phyloP scores from a whole-genome alignment of 345 rosid genomes.

The Clausena lansium region DNA sequence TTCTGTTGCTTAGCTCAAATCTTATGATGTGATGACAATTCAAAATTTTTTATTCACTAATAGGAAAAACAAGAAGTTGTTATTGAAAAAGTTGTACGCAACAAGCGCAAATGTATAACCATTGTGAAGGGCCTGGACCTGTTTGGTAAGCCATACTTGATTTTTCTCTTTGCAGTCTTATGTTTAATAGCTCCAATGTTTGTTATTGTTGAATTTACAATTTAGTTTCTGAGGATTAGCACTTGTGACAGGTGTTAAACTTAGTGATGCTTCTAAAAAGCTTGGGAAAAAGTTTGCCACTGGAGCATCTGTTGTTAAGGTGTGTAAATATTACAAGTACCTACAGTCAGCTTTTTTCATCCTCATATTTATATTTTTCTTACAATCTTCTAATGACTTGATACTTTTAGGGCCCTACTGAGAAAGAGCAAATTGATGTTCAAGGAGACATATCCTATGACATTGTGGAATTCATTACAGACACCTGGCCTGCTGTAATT shows the following conservation, averaged over 20 bases:
- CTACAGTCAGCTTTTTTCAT: slow-evolving; percentile 2
- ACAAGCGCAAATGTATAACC: slow-evolving; percentile 93
- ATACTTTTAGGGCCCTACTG: slow-evolving; percentile 81
- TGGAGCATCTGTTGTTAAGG: slow-evolving; percentile 98
- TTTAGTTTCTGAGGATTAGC: slow-evolving; percentile 12
- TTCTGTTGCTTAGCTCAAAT: background rate
- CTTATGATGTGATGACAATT: background rate
- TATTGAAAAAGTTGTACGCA: slow-evolving; percentile 85
- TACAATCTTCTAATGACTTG: slow-evolving; percentile 1
- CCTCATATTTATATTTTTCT: slow-evolving; percentile 5
- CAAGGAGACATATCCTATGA: slow-evolving; percentile 95
- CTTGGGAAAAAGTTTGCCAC: slow-evolving; percentile 98
- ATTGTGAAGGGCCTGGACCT: slow-evolving; percentile 89
- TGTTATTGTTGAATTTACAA: background rate
- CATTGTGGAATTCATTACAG: slow-evolving; percentile 79
- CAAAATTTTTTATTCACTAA: background rate
- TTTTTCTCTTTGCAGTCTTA: slow-evolving; percentile 9
- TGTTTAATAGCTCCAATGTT: background rate
- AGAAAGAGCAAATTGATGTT: slow-evolving; percentile 95
- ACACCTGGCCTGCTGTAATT: slow-evolving; percentile 84
- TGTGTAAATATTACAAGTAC: slow-evolving; percentile 20
- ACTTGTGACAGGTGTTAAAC: slow-evolving; percentile 68
- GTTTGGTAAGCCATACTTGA: slow-evolving; percentile 59
- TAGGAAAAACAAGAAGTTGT: slow-evolving; percentile 91
- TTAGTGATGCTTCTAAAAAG: slow-evolving; percentile 89